These are phyloP conservation scores for Coccomyxa subellipsoidea DNA, from an alignment of 163 green algal genomes.

Conservation along the genomic window DNA sequence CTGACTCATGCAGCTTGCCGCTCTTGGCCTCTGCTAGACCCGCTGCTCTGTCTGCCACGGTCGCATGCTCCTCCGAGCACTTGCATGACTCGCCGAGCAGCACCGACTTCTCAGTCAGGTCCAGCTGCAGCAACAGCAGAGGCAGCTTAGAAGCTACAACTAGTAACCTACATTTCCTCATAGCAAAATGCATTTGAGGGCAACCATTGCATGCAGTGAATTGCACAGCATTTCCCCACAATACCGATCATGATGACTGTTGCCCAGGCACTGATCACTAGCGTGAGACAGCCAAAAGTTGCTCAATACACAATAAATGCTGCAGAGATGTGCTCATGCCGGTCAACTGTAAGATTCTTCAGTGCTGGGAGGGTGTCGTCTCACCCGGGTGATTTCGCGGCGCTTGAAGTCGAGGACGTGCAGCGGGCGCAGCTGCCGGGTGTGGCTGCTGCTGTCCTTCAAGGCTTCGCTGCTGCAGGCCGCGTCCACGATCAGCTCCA, in stretches of 20 bases:
- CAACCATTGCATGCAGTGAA: no score
- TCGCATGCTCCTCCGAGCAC: neutral
- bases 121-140: neutral
- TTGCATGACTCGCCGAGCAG: neutral
- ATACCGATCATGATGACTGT: neutral
- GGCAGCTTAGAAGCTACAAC: neutral
- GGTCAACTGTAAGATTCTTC: no score
- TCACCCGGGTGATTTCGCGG: neutral
- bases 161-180: neutral
- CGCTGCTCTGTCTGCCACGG: neutral
- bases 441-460: neutral
- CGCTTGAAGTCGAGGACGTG: slow-evolving; percentile 6
- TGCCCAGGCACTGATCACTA: no score
- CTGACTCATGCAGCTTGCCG: slow-evolving; percentile 7
- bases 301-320: no score
- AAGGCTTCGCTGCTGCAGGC: neutral
- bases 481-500: slow-evolving; percentile 10
- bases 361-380: no score
- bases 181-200: neutral
- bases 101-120: neutral
- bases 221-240: neutral
- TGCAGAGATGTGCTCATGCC: no score
- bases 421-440: neutral
- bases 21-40: neutral
- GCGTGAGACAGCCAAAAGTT: no score